Evolutionary conservation across 2,329 filamentous ascomycete genomes (phyloP).

Genomic region (Biscogniauxia marginata): DNA sequence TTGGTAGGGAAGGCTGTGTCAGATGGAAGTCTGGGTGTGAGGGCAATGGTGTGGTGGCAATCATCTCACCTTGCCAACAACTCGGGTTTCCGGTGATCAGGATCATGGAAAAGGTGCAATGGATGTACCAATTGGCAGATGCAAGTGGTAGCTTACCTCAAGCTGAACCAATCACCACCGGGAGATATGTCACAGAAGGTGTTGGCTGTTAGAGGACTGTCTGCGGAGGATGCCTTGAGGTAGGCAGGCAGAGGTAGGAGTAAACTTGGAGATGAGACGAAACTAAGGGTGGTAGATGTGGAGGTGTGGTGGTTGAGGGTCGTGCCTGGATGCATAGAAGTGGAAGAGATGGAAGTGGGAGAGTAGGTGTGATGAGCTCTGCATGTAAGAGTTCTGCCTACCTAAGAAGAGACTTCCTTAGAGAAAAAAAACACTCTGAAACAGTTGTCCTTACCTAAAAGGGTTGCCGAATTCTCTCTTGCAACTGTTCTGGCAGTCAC

Average conservation of each 20-base stretch:
- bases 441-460: background rate
- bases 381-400: background rate
- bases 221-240: background rate
- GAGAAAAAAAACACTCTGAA: too few relatives aligned
- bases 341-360: background rate
- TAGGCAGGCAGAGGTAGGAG: background rate
- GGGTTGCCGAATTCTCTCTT: background rate
- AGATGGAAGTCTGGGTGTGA: background rate
- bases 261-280: background rate
- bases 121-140: background rate
- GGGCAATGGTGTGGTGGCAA: background rate
- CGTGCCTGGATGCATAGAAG: background rate
- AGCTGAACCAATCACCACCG: too few relatives aligned
- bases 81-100: background rate
- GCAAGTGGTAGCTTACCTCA: background rate
- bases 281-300: background rate
- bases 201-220: background rate
- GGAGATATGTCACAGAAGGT: background rate
- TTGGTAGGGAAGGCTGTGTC: background rate
- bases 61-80: background rate
- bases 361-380: too few relatives aligned
- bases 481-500: background rate
- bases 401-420: too few relatives aligned
- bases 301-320: background rate
- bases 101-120: background rate